Evolutionary conservation across 164 flowering plant genomes (phyloP), one percentile per base, ranked within the genome.

Genomic region (Liquidambar formosana): DNA sequence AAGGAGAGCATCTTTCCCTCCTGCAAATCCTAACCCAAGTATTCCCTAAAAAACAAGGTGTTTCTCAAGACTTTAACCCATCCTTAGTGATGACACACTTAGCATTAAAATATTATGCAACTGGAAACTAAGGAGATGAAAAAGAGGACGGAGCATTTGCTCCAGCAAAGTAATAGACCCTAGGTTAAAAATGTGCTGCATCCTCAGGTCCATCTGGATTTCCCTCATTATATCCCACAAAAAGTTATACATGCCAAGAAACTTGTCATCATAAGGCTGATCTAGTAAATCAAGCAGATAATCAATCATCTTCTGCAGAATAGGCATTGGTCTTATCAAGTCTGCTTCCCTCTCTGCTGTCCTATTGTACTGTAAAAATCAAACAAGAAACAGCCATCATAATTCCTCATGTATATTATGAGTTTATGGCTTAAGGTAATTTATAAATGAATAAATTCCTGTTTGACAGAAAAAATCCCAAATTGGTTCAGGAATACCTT

Each of bases 201-300:
- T 93, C 77, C 97, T 84, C 61, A 93, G 85, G 75, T 93, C 98
- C 98, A 93, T 93, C 61, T 97, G 85, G 61, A 95, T 82, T 18
- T 94, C 98, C 66, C 98, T 77, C 99, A 95, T 91, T 80, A 98
- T 83, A 77, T 95, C 99, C 99, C 99, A 95, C 75, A 95, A 80
- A 78, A 95, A 95, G 74, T 95, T 95, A 63, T 95, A 95, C 76
- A 91, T 76, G 77, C 90, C 84, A 67, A 95, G 92, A 71, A 95
- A 90, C 14, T 71, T 81, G 23, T 83, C 91, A 77, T 85, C 88
- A 71, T 95, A 95, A 70, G 93, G 90, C 63, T 82, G 89, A 77
- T 91, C 84, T 26, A 95, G 86, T 84, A 95, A 85, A 78, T 71
- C 75, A 58, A 95, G 82, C 66, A 95, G 91, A 79, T 93, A 89